Base-by-base conservation (phyloP, 192 early-diverging fungal genomes). In the Dissophora ornata region DNA sequence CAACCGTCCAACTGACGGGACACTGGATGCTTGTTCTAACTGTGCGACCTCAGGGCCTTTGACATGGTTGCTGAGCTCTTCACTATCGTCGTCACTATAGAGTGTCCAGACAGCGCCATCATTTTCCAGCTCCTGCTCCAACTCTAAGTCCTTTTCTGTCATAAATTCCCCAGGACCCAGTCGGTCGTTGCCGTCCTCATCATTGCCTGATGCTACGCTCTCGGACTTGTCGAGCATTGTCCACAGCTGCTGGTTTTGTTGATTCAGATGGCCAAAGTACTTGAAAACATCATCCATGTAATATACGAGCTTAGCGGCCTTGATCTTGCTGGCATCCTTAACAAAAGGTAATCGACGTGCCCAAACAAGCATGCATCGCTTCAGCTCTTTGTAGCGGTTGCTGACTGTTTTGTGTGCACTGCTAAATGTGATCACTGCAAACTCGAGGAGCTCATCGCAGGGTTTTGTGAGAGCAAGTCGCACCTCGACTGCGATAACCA, bases 221-320 rank as follows among this genome's bases (percentile, higher is more conserved):
- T n/a, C 46, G 1, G 25, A n/a, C 10, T 18, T 50, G 40, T 75
- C 63, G 9, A 75, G 22, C 25, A 41, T 6, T 4, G 26, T 34
- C 63, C 63, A 65, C 4, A 65, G 33, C 21, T n/a, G 25, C 22
- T 21, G n/a, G 30, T 66, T 75, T 12, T 65, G 38, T 16, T 64
- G 49, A 1, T 75, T 24, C 10, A 75, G 28, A 32, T 56, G 62
- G 3, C 63, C 62, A 66, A 66, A 75, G 16, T 67, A 53, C 19
- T 46, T 45, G 30, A 75, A 24, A 24, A 75, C 57, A 22, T 75
- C 71, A 15, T 61, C 71, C 40, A 59, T 24, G 21, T 47, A 61
- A 10, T 61, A 64, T 2, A 66, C 51, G n/a, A 75, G 47, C 30
- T 74, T 48, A 1, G 28, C 9, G 1, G 41, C 19, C 51, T 57